These are phyloP conservation scores for Daldinia decipiens DNA, from an alignment of 495 filamentous ascomycete species.

Conservation along the genomic window DNA sequence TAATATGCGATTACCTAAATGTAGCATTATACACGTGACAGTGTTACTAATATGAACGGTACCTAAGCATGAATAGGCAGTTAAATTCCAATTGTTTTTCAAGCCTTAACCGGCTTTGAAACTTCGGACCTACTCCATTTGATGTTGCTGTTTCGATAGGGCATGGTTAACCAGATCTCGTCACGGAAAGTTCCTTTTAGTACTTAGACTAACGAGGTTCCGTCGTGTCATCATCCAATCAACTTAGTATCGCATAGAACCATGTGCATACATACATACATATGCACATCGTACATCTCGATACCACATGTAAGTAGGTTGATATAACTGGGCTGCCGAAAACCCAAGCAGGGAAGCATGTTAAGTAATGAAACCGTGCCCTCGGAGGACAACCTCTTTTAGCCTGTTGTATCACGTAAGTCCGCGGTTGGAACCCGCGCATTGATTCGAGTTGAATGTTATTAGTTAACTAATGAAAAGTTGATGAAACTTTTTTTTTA, in stretches of 20 bases:
- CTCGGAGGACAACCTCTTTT: slow-evolving; percentile 15
- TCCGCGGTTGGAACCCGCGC: slow-evolving; percentile 30
- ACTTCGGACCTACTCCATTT: slow-evolving; percentile 26
- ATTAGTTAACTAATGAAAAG: slow-evolving; percentile 3
- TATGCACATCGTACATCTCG: slow-evolving; percentile 35
- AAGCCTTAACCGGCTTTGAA: slow-evolving; percentile 4
- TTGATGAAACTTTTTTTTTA: slow-evolving; percentile 8
- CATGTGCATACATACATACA: slow-evolving; percentile 26
- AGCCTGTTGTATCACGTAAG: slow-evolving; percentile 43
- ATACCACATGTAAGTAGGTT: slow-evolving; percentile 11
- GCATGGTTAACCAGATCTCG: slow-evolving; percentile 24
- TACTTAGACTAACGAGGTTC: slow-evolving; percentile 27
- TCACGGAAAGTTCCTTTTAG: slow-evolving; percentile 34
- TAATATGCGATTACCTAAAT: slow-evolving; percentile 6
- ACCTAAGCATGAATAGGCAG: not conserved
- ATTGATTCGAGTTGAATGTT: slow-evolving; percentile 1
- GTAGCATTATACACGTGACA: not conserved
- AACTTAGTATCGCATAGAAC: slow-evolving; percentile 26
- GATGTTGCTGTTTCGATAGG: slow-evolving; percentile 27
- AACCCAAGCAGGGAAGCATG: slow-evolving; percentile 6
- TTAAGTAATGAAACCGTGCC: slow-evolving; percentile 37
- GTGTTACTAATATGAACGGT: not conserved
- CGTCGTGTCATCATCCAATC: slow-evolving; percentile 40
- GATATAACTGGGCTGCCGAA: slow-evolving; percentile 14
- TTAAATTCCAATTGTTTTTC: not conserved